A percentile compares a stretch with the other conserved stretches of the same genome.
Conservation (phyloP, 179 eudicot genomes). For the Gypsophila paniculata region DNA sequence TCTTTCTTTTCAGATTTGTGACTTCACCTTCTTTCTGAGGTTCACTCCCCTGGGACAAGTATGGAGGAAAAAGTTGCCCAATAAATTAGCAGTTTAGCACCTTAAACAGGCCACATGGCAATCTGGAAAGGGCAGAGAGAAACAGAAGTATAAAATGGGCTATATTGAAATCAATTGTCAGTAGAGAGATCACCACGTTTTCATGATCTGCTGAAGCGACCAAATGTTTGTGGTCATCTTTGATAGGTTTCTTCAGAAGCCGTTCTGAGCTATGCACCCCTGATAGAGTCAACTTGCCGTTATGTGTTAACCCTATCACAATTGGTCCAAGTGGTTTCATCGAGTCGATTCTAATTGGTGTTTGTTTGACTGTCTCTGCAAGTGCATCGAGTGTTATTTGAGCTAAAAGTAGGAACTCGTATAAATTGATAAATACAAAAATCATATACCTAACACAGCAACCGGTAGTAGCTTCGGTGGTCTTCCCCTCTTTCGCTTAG, state of each 20-base stretch:
- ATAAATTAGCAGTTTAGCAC: constrained; percentile 3
- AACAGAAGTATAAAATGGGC: not conserved
- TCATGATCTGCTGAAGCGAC: constrained; percentile 21
- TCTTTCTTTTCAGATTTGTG: constrained; percentile 36
- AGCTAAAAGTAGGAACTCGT: not conserved
- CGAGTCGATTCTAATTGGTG: constrained; percentile 14
- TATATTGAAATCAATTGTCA: not conserved
- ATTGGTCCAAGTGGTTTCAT: constrained; percentile 22
- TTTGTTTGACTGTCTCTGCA: constrained; percentile 25
- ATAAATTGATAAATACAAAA: not conserved
- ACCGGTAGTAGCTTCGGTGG: constrained; percentile 30
- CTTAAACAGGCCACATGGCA: not conserved
- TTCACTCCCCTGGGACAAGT: constrained; percentile 24
- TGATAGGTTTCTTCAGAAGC: constrained; percentile 20
- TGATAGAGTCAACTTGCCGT: constrained; percentile 22
- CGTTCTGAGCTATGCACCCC: constrained; percentile 19
- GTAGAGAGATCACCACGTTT: constrained; percentile 16
- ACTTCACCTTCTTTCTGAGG: constrained; percentile 29
- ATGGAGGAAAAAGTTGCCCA: not conserved
- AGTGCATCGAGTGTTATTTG: constrained; percentile 16
- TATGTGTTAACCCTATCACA: constrained; percentile 30
- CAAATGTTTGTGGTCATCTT: constrained; percentile 15
- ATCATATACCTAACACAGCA: constrained; percentile 27
- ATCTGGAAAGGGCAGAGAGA: not conserved
- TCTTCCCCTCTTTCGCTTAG: constrained; percentile 45